A percentile compares a stretch with the other conserved stretches of the same genome.
Conservation (phyloP, 73 alveolate genomes). For the Diophrys appendiculata region DNA sequence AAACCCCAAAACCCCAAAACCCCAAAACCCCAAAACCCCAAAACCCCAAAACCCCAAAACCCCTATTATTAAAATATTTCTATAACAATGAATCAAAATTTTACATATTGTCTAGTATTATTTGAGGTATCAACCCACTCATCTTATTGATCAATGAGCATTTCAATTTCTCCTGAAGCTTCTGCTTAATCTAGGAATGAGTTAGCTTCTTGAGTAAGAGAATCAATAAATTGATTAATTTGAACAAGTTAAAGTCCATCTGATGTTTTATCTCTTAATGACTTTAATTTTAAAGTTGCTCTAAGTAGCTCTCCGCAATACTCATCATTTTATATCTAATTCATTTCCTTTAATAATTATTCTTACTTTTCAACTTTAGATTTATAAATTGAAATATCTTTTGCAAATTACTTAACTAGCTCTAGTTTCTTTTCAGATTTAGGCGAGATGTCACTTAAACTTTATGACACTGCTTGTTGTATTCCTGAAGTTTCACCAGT, state of each 20-base stretch:
- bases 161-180: background rate
- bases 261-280: background rate
- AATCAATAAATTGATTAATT: background rate
- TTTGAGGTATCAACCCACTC: background rate
- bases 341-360: too few species aligned
- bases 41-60: too few species aligned
- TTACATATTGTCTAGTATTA: background rate
- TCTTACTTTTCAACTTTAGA: background rate
- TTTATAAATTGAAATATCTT: background rate
- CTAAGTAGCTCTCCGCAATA: background rate
- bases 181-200: background rate
- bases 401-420: background rate
- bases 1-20: too few species aligned
- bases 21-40: too few species aligned
- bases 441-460: too few species aligned
- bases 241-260: background rate
- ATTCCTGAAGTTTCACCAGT: too few species aligned
- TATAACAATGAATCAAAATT: background rate
- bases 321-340: too few species aligned
- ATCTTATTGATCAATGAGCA: background rate
- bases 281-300: background rate
- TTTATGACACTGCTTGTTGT: too few species aligned
- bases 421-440: background rate
- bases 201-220: background rate
- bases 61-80: too few species aligned